Evolutionary conservation across 768 basidiomycete genomes (phyloP), one percentile per base, ranked within the genome.

Genomic region (Lactifluus volemus): DNA sequence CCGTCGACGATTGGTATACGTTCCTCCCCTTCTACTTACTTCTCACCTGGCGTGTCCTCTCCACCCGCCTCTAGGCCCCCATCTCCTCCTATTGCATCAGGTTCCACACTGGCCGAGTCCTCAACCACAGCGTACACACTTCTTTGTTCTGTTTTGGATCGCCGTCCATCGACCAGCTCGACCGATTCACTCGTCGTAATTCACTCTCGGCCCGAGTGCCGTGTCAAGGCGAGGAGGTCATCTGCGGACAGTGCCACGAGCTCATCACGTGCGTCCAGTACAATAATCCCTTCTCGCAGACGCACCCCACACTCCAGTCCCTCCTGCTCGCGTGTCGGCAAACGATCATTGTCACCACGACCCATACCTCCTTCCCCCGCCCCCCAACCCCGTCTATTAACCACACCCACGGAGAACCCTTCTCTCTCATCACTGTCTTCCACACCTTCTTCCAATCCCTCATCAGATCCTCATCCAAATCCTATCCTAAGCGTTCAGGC

Each of bases 1-100:
- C 89, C 89, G 6, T 84, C 86, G 7, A 91, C 89, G 0, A 74
- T 89, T 44, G 89, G 89, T 21, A 67, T 87, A 2, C 81, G 85
- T 49, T 63, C 70, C 0, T 19, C 67, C 2, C 21, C 57, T 50
- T 67, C 29, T 59, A 64, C 55, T 47, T 65, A 36, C 67, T 48
- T 53, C 67, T 61, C 38, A 67, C 66, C 30, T 61, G 67, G 21
- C 55, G 67, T 11, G 63, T 66, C 12, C 41, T 63, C 25, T 45
- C 64, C 41, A 49, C 60, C 49, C 30, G 44, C 55, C 39, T 25
- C 39, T 32, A 47, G 21, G 47, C 54, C 30, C n/a, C 17, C 47
- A 17, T 42, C 32, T 34, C 15, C 58, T 39, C 49, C 54, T 21
- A 19, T 53, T 49, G 10, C 21, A 7, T 48, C 53, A 21, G 45